Conservation (phyloP, 441 rosid species). For the Theobroma grandiflorum region DNA sequence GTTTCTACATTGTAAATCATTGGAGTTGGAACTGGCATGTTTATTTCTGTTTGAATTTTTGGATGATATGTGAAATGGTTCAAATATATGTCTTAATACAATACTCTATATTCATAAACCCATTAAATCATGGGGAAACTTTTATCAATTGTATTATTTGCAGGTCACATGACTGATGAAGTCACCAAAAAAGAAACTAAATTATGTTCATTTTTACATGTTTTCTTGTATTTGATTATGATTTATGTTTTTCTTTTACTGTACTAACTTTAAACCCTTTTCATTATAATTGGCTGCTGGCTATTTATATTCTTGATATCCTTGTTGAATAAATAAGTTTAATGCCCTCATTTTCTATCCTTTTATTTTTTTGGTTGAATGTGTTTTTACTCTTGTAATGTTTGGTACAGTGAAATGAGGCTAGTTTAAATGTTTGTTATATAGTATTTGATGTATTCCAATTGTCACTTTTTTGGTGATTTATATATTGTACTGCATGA, state of each 20-base stretch:
- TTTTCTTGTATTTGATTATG: neutral
- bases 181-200: neutral
- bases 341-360: neutral
- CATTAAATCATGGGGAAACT: neutral
- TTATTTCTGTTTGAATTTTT: neutral
- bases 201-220: neutral
- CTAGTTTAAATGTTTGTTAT: neutral
- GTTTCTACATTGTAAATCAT: constrained; percentile 5
- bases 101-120: neutral
- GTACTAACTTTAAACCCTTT: neutral
- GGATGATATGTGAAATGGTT: neutral
- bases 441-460: neutral
- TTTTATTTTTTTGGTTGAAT: neutral
- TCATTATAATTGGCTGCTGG: neutral
- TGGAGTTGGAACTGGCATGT: neutral
- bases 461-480: neutral
- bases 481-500: neutral
- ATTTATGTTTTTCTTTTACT: neutral
- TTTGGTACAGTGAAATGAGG: neutral
- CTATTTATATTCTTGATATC: neutral
- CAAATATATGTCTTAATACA: constrained; percentile 4
- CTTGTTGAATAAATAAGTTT: neutral
- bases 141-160: neutral
- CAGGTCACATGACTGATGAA: constrained; percentile 12
- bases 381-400: neutral